Evolutionary conservation across 495 filamentous ascomycete species (phyloP).

Genomic region (Pyrenula massariospora): DNA sequence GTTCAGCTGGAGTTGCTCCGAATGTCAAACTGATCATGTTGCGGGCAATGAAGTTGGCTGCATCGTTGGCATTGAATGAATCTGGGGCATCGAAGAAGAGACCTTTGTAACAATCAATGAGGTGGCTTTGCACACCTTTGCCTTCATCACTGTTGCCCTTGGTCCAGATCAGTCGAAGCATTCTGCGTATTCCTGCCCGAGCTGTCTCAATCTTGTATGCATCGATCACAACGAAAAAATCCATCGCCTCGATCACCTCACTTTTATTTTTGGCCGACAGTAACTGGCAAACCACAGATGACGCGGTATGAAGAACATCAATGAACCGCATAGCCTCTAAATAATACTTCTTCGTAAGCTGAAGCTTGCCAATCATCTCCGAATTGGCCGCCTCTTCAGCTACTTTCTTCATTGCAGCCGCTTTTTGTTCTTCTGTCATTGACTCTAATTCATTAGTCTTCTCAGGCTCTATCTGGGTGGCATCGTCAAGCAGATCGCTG

Average conservation of each 20-base stretch:
- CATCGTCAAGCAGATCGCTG: constrained; percentile 72
- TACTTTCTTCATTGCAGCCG: constrained; percentile 45
- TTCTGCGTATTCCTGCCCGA: constrained; percentile 75
- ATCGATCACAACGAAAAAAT: constrained; percentile 90
- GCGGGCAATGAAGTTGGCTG: constrained; percentile 88
- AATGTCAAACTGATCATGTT: constrained; percentile 99
- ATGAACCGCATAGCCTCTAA: constrained; percentile 88
- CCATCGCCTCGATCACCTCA: constrained; percentile 97
- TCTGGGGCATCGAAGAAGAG: constrained; percentile 93
- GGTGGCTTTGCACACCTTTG: constrained; percentile 91
- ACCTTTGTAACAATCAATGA: constrained; percentile 93
- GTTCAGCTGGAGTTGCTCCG: constrained; percentile 82
- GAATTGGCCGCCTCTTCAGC: constrained; percentile 62
- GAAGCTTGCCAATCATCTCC: constrained; percentile 72
- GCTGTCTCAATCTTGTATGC: constrained; percentile 92
- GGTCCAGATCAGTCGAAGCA: constrained; percentile 96
- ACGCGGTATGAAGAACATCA: constrained; percentile 77
- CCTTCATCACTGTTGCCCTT: constrained; percentile 99
- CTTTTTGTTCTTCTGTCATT: constrained; percentile 48
- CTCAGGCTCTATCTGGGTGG: constrained; percentile 62
- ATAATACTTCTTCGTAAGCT: constrained; percentile 83
- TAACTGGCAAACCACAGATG: constrained; percentile 67
- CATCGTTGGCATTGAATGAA: constrained; percentile 74
- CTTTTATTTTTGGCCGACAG: constrained; percentile 91
- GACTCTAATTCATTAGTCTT: constrained; percentile 48